Conservation (phyloP, 306 rosid genomes). For the Urtica urens region DNA sequence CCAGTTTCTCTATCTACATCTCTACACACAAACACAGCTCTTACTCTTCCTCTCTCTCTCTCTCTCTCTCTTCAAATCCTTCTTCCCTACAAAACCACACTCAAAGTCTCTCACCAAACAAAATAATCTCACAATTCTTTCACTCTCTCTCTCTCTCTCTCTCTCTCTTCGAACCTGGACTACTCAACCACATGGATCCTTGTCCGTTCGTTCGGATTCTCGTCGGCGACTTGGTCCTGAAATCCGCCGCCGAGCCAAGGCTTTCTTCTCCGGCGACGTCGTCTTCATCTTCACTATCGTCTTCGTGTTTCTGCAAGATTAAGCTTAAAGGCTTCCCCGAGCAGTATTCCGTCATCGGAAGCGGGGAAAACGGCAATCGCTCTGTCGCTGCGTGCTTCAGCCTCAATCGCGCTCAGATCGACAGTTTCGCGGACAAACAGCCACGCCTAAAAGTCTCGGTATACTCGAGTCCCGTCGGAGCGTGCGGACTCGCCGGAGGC, state of each 20-base stretch:
- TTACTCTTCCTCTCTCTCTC: neutral
- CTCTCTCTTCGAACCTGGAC: neutral
- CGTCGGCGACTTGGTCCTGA: constrained; percentile 56
- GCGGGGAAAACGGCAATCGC: constrained; percentile 18
- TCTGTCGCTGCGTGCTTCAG: constrained; percentile 46
- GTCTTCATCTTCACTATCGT: constrained; percentile 38
- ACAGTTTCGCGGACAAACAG: constrained; percentile 13
- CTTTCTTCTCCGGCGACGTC: constrained; percentile 14
- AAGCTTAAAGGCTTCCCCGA: constrained; percentile 30
- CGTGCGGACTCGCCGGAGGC: constrained; percentile 26
- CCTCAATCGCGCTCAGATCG: constrained; percentile 40
- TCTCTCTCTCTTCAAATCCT: neutral
- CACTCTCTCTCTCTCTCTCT: neutral
- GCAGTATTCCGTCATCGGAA: constrained; percentile 15
- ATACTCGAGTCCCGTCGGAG: constrained; percentile 24
- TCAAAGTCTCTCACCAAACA: neutral
- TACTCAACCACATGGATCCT: constrained; percentile 46
- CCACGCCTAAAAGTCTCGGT: constrained; percentile 30
- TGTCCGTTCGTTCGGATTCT: constrained; percentile 67
- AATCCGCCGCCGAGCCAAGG: constrained; percentile 31
- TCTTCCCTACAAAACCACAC: neutral
- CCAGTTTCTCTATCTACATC: neutral
- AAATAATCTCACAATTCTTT: neutral
- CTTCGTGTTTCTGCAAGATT: constrained; percentile 50
- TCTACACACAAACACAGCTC: neutral